phyloP scores from a whole-genome alignment of 257 asterid species.

The Solanum arcanum region DNA sequence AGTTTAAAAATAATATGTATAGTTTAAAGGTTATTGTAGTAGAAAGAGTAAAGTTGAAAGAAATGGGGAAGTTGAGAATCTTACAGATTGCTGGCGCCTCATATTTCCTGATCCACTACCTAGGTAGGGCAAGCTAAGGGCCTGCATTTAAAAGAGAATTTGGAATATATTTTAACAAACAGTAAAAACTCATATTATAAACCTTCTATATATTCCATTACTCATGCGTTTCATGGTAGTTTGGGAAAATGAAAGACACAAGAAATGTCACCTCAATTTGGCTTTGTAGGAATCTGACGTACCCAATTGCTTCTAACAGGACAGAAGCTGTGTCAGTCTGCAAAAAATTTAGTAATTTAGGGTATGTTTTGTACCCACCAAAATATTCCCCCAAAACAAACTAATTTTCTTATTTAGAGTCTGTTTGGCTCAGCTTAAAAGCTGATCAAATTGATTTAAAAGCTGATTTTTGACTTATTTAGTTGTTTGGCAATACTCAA shows the following conservation, averaged over 20 bases:
- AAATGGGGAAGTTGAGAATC: neutral
- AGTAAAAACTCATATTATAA: neutral
- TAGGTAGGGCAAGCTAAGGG: constrained; percentile 68
- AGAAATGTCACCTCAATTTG: constrained; percentile 71
- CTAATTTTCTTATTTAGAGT: neutral
- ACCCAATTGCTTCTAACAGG: constrained; percentile 75
- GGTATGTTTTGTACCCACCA: neutral
- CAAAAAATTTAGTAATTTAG: neutral
- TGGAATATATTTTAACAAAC: constrained; percentile 3
- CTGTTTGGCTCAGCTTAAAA: too few species aligned
- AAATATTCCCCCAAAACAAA: neutral
- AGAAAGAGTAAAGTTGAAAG: neutral
- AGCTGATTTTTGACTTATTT: too few species aligned
- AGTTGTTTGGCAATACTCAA: too few species aligned
- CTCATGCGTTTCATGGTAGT: constrained; percentile 13
- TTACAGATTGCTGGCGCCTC: constrained; percentile 37
- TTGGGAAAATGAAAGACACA: constrained; percentile 6
- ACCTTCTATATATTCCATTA: neutral
- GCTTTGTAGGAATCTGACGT: constrained; percentile 80
- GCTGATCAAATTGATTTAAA: too few species aligned
- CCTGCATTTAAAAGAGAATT: constrained; percentile 35
- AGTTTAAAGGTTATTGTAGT: neutral
- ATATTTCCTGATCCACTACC: constrained; percentile 31
- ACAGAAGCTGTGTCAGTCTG: constrained; percentile 97
- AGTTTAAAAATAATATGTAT: neutral